Base-by-base conservation (phyloP, 148 eudicot genomes). In the Silene latifolia region DNA sequence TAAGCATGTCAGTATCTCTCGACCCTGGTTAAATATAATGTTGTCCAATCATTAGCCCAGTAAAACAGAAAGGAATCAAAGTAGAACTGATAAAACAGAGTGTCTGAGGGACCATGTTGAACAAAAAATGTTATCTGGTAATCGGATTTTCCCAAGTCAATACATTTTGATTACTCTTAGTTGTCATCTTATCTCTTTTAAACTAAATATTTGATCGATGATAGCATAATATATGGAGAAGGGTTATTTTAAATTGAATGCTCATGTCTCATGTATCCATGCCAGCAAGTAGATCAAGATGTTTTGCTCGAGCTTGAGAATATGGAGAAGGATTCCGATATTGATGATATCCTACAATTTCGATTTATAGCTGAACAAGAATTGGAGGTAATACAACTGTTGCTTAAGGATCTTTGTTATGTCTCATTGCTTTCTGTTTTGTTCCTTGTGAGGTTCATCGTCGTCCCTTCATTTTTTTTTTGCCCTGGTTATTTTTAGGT, bases 311-410 rank as follows among this genome's bases (percentile, higher is more conserved):
- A 85, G 85, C 77, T 95, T 81, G 97, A 95, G 84, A 79, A 86
- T 78, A 89, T 95, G 91, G 99, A 95, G 87, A 92, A 89, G 80
- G 88, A 82, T 71, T 80, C 82, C 73, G 97, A 92, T 77, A 72
- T 95, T 73, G 96, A 88, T 72, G 99, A 95, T 80, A 95, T 95
- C 27, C 86, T 95, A 76, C 78, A 72, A 74, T 95, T 89, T 80
- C 87, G 99, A 80, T 86, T 91, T 54, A 72, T 86, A 68, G 97
- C 99, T 75, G 99, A 95, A 78, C 72, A 67, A 72, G 91, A 92
- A 80, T 69, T 95, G 79, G 87, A 95, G 97, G 99, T 95, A 87
- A 77, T 8, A 20, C 47, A 47, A 39, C 59, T 57, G 67, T 23
- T 15, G n/a, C 42, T 29, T 70, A 12, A 24, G 44, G 32, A 64